Conservation (phyloP, 495 filamentous ascomycete species). For the Hyaloscypha bicolor region DNA sequence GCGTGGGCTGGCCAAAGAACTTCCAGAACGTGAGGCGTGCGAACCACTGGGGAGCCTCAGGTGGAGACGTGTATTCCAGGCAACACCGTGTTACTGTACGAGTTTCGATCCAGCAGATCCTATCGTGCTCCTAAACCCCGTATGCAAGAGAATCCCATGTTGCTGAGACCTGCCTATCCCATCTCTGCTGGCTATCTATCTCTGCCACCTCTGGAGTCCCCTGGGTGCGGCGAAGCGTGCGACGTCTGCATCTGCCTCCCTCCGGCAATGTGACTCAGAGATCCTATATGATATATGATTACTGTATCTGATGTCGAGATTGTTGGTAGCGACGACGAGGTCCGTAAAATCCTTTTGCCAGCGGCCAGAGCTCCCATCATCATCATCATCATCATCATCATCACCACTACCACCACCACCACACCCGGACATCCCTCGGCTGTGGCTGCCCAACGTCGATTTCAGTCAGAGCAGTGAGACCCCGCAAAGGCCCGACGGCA, state of each 20-base stretch:
- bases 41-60: not conserved
- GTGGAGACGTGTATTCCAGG: not conserved
- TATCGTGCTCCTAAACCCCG: not conserved
- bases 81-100: not conserved
- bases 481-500: not conserved
- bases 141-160: not conserved
- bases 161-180: not conserved
- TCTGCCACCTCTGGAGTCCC: not conserved
- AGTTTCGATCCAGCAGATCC: not conserved
- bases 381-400: not conserved
- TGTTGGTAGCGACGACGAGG: not conserved
- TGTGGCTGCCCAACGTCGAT: not conserved
- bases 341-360: not conserved
- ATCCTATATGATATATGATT: conserved; percentile 8
- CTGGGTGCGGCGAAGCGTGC: not conserved
- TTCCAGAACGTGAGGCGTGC: conserved; percentile 17
- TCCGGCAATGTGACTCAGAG: conserved; percentile 17
- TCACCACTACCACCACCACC: too few relatives aligned
- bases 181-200: conserved; percentile 1
- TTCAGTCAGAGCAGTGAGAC: not conserved
- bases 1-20: conserved; percentile 2
- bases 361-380: not conserved
- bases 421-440: not conserved
- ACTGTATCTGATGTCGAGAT: not conserved
- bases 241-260: conserved; percentile 15